Evolutionary conservation across 176 grass and related monocot genomes (phyloP).

Genomic region (Triticum timopheevii): DNA sequence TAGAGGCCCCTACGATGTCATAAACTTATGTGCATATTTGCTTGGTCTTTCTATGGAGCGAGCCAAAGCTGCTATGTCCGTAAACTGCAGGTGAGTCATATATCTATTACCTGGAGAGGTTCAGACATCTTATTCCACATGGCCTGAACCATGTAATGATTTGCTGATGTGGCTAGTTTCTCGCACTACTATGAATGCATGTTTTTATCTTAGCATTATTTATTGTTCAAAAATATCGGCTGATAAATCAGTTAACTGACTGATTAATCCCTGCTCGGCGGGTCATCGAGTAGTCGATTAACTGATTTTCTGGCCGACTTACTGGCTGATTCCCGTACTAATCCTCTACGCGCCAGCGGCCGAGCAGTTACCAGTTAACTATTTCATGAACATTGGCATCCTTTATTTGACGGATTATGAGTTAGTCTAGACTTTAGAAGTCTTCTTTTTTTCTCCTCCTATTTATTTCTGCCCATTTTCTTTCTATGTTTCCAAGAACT

Average conservation of each 20-base stretch:
- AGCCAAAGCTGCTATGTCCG: constrained; percentile 67
- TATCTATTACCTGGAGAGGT: not conserved
- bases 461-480: not conserved
- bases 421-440: not conserved
- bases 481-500: not conserved
- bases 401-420: not conserved
- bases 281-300: no score
- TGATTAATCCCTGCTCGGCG: no score
- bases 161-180: not conserved
- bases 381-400: not conserved
- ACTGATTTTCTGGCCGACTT: no score
- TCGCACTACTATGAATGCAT: not conserved
- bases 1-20: constrained; percentile 79
- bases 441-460: not conserved
- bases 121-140: not conserved
- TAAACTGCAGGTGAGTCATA: constrained; percentile 60
- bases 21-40: constrained; percentile 64
- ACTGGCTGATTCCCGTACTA: no score
- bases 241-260: no score
- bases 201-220: not conserved
- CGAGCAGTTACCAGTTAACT: no score
- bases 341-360: no score
- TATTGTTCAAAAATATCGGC: not conserved
- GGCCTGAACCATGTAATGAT: not conserved
- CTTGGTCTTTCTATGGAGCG: constrained; percentile 73